Conservation (phyloP, 2,329 filamentous ascomycete species). For the Rutstroemia sp. region DNA sequence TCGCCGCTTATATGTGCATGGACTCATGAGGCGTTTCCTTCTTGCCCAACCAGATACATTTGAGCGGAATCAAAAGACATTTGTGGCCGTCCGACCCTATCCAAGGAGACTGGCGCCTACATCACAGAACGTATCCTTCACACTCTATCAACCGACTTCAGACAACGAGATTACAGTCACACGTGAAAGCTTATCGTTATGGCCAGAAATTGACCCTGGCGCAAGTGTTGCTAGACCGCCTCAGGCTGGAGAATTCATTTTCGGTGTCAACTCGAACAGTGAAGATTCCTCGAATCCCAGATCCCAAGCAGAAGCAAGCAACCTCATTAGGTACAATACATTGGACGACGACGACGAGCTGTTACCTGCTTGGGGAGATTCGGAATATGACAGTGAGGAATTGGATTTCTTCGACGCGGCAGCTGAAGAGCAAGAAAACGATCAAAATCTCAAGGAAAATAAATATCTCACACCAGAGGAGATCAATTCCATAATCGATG, state of each 20-base stretch:
- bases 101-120: constrained; percentile 20
- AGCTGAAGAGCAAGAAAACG: constrained; percentile 34
- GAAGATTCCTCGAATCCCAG: not conserved
- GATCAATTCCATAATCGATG: constrained; percentile 45
- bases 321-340: constrained; percentile 36
- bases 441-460: constrained; percentile 19
- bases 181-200: constrained; percentile 23
- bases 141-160: constrained; percentile 20
- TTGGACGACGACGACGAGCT: constrained; percentile 35
- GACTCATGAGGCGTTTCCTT: constrained; percentile 36
- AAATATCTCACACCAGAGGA: constrained; percentile 37
- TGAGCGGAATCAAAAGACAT: constrained; percentile 13
- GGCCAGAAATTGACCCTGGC: constrained; percentile 26
- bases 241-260: constrained; percentile 3
- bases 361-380: constrained; percentile 48
- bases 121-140: constrained; percentile 24
- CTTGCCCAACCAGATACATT: constrained; percentile 16
- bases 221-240: not conserved
- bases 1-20: constrained; percentile 37
- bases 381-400: constrained; percentile 51
- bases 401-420: constrained; percentile 53
- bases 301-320: constrained; percentile 17
- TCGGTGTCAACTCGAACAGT: constrained; percentile 9
- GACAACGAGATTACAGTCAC: constrained; percentile 18
- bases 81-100: constrained; percentile 26